Evolutionary conservation across 192 early-diverging fungal species (phyloP), one percentile per base, ranked within the genome.

Genomic region (Coemansia sp.): DNA sequence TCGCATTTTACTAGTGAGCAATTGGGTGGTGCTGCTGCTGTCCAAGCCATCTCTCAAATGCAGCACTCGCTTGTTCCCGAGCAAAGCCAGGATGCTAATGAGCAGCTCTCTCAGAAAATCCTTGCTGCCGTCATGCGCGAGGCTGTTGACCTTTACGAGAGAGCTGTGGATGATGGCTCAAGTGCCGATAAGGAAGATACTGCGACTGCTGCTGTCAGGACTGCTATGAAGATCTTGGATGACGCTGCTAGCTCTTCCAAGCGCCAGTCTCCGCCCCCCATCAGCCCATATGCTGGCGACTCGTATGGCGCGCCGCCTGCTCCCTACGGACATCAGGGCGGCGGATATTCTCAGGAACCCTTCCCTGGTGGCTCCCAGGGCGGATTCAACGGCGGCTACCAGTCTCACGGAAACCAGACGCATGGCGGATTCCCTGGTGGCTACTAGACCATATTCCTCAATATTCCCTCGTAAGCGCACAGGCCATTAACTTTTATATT

Each of bases 21-120:
- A 62, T 65, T 80, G 38, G 77, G 77, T 16, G 77, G 68, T 0
- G 77, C 77, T 6, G 77, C 77, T 2, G 77, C 77, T 0, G 65
- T 80, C 6, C 56, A 70, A 48, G 72, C 77, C 0, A 64, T 80
- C 19, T 32, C 23, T 23, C 47, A 67, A n/a, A 65, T 69, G 53
- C 60, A 74, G 61, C 30, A 54, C 9, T n/a, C 51, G 5, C 34
- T 60, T 61, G 5, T 49, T 61, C 4, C 28, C 66, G 22, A 34
- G 54, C 28, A 21, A n/a, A 4, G 47, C 7, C 24, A 51, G 16
- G 30, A 23, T 22, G 54, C 32, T n/a, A 26, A 61, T 16, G 68
- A 80, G 56, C 57, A 74, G 49, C 64, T 65, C 25, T 70, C 68
- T 24, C 68, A 80, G 68, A 65, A 69, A 41, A 62, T 80, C 49